Conservation (phyloP, 768 basidiomycete species). For the Leucosporidium creatinivorum region DNA sequence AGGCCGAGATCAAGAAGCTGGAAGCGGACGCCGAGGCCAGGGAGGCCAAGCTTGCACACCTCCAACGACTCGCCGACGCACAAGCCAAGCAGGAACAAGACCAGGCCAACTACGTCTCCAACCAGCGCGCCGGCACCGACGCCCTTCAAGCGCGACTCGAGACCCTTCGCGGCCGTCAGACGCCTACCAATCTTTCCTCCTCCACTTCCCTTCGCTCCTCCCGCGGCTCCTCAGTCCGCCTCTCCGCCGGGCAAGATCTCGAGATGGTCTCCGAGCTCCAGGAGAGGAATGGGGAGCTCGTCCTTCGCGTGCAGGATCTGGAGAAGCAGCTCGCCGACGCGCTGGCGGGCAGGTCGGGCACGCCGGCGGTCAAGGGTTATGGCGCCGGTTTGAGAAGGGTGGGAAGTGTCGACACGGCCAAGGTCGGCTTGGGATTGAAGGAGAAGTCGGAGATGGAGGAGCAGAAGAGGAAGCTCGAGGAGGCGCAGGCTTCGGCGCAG, state of each 20-base stretch:
- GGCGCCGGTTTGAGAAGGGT: no score
- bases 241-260: neutral
- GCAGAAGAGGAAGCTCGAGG: neutral
- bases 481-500: conserved; percentile 5
- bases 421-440: neutral
- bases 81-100: conserved; percentile 11
- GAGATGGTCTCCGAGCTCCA: conserved; percentile 16
- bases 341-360: no score
- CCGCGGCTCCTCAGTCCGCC: neutral
- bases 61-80: conserved; percentile 8
- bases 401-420: neutral
- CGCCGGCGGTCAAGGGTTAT: no score
- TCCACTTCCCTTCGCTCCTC: neutral
- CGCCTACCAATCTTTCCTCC: neutral
- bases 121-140: conserved; percentile 18
- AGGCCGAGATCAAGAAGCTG: conserved; percentile 5
- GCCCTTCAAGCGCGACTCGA: conserved; percentile 22
- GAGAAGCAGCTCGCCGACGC: neutral
- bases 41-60: neutral
- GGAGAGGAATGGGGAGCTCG: conserved; percentile 12
- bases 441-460: conserved; percentile 1
- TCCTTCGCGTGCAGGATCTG: neutral
- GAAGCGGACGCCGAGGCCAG: neutral
- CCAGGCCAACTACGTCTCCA: conserved; percentile 7
- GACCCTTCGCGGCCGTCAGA: conserved; percentile 5